phyloP scores from a whole-genome alignment of 2,329 filamentous ascomycete species.

The Xylaria sp. region DNA sequence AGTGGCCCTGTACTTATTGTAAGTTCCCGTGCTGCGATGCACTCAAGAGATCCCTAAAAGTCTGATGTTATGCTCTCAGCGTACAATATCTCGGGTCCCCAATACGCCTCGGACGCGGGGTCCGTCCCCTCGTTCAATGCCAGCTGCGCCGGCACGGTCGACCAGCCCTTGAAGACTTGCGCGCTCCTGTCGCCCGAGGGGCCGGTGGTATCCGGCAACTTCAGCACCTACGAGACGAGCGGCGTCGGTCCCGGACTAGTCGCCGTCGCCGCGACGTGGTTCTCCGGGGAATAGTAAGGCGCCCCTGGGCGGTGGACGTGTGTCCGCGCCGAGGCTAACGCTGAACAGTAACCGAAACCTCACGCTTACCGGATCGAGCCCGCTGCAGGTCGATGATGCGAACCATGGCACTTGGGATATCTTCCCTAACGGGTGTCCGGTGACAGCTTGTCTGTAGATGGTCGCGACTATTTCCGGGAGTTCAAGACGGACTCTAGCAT shows the following conservation, averaged over 20 bases:
- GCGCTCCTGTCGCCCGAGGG: conserved; percentile 1
- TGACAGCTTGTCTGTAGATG: conserved; percentile 3
- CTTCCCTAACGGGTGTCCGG: conserved; percentile 12
- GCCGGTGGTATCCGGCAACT: conserved; percentile 19
- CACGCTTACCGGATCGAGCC: conserved; percentile 16
- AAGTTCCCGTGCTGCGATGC: neutral
- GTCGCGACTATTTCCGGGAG: neutral
- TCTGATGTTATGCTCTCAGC: neutral
- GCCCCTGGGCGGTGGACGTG: neutral
- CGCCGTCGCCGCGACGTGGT: conserved; percentile 14
- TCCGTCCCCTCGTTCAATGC: conserved; percentile 16
- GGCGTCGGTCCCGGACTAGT: conserved; percentile 23
- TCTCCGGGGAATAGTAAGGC: conserved; percentile 14
- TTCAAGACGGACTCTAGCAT: neutral
- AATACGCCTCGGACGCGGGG: conserved; percentile 2
- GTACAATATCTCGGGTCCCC: conserved; percentile 17
- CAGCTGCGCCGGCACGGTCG: conserved; percentile 17
- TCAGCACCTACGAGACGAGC: conserved; percentile 26
- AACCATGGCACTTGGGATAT: conserved; percentile 17
- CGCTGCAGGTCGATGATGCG: conserved; percentile 14
- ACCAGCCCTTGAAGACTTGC: conserved; percentile 17
- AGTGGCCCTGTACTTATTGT: conserved; percentile 25
- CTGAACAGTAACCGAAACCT: conserved; percentile 1
- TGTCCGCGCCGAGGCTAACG: neutral
- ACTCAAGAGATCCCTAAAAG: neutral